Base-by-base conservation (phyloP, 2,329 filamentous ascomycete species). In the Pyrenophora tritici-repentis region DNA sequence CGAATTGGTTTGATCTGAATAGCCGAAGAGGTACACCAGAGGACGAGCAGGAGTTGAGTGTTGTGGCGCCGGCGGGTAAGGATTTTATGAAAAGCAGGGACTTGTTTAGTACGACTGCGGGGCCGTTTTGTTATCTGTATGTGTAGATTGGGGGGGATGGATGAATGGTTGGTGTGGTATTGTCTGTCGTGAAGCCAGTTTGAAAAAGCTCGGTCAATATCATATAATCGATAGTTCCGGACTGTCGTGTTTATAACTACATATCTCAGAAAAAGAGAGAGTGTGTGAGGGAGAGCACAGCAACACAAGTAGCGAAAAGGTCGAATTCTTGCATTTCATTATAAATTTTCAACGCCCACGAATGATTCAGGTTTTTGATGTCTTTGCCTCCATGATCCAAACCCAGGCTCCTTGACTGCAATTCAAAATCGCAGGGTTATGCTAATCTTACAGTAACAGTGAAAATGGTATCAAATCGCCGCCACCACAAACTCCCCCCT, bases 1-100 rank as follows among this genome's bases (percentile, higher is more conserved):
- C 78, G 1, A 75, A 79, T 35, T 71, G 76, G 55, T 73, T 75
- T 47, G 60, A 63, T 2, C 78, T 77, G 0, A 67, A 75, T 6
- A 74, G 72, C 18, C 58, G 75, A 1, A 73, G 74, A 43, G 76
- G 75, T 18, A 71, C 67, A 41, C 32, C 75, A 2, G 68, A 63
- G 10, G 62, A 69, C 43, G 22, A 39, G 17, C 67, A 70, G 50
- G 64, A 62, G 61, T 42, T 69, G 33, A 45, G 61, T 56, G 59
- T 70, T 22, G 39, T 55, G 9, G 65, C 65, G 14, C 65, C 68
- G 3, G 13, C 46, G 10, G 67, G 62, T 0, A 58, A 55, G 49
- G 49, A 66, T 20, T 61, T 63, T 1, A 32, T 70, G 5, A 17
- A 57, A 20, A 65, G 59, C 40, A 68, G 61, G 6, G 50, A 69